Evolutionary conservation across 352 stramenopile species (phyloP).

Genomic region (Phytophthora melonis): DNA sequence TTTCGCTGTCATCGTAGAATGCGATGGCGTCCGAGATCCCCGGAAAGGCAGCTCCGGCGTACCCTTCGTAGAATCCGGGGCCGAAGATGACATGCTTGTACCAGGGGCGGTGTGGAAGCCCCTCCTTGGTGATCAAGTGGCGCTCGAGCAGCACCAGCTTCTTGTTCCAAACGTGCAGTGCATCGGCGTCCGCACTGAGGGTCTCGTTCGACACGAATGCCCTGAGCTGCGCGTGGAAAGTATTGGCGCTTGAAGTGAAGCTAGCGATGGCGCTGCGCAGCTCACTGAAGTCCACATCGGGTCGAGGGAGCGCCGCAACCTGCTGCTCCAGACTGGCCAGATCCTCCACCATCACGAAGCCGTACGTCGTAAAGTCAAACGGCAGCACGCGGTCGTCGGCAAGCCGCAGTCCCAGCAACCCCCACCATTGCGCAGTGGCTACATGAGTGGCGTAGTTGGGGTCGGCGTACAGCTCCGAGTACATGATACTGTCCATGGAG

Average conservation of each 20-base stretch:
- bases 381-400: constrained; percentile 55
- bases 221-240: constrained; percentile 28
- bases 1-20: constrained; percentile 24
- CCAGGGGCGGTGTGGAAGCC: constrained; percentile 51
- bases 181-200: constrained; percentile 18
- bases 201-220: constrained; percentile 40
- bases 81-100: constrained; percentile 61
- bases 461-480: constrained; percentile 66
- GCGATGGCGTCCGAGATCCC: constrained; percentile 39
- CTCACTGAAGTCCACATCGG: constrained; percentile 42
- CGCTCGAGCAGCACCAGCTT: constrained; percentile 51
- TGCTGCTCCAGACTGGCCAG: constrained; percentile 40
- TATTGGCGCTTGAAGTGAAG: constrained; percentile 35
- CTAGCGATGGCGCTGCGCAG: constrained; percentile 48
- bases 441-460: constrained; percentile 59
- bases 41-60: constrained; percentile 47
- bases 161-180: constrained; percentile 38
- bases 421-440: constrained; percentile 57
- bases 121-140: constrained; percentile 44
- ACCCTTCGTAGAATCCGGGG: constrained; percentile 53
- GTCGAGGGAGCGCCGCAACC: constrained; percentile 22
- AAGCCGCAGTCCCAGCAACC: constrained; percentile 58
- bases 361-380: constrained; percentile 72
- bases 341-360: constrained; percentile 56
- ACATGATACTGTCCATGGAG: constrained; percentile 85